Percentiles rank a stretch among this genome's conserved stretches.
Evolutionary conservation across 2,329 filamentous ascomycete genomes (phyloP).

Genomic region (Coccinonectria pachysandricola): DNA sequence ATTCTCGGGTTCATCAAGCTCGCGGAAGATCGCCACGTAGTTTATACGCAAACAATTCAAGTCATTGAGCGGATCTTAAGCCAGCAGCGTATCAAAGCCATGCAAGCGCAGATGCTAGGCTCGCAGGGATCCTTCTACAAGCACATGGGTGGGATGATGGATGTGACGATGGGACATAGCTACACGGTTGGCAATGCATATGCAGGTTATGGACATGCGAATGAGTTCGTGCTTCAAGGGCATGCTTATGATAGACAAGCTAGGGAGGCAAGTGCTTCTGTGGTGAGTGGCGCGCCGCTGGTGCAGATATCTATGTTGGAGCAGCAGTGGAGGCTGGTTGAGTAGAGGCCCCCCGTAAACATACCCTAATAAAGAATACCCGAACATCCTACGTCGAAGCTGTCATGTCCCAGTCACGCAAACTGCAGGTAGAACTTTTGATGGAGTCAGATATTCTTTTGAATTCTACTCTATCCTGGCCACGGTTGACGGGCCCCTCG

Average conservation of each 20-base stretch:
- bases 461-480: constrained; percentile 22
- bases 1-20: constrained; percentile 17
- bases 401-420: no score
- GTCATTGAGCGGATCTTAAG: constrained; percentile 16
- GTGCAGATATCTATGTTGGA: constrained; percentile 21
- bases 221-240: constrained; percentile 19
- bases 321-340: constrained; percentile 25
- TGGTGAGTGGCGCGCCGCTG: constrained; percentile 5
- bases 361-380: no score
- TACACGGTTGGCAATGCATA: constrained; percentile 22
- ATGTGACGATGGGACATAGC: constrained; percentile 8
- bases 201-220: constrained; percentile 23
- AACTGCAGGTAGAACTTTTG: no score
- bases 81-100: constrained; percentile 14
- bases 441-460: constrained; percentile 12
- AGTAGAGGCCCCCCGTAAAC: no score
- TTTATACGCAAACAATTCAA: constrained; percentile 24
- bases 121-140: constrained; percentile 17
- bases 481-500: constrained; percentile 34
- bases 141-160: constrained; percentile 10
- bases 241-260: constrained; percentile 22
- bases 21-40: constrained; percentile 15
- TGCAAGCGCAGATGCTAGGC: constrained; percentile 18
- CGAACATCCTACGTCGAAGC: no score
- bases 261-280: constrained; percentile 8